These are phyloP conservation scores for Urostyla sp. DNA, from an alignment of 73 alveolate species.

Conservation along the genomic window DNA sequence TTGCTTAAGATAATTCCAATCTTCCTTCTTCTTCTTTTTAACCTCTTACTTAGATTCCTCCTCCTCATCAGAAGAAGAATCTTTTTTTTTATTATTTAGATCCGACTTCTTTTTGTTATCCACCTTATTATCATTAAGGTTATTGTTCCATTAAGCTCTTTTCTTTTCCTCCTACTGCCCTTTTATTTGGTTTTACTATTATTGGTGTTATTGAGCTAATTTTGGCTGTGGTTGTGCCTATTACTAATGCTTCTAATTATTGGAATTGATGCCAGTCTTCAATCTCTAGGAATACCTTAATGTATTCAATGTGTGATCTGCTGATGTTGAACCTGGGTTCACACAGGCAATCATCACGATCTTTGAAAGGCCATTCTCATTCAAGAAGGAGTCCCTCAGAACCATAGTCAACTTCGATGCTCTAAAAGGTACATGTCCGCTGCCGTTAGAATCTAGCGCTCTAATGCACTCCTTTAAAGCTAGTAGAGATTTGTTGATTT, in stretches of 20 bases:
- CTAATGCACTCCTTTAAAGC: constrained; percentile 94
- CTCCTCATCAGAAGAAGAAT: constrained; percentile 43
- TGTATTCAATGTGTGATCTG: constrained; percentile 97
- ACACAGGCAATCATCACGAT: constrained; percentile 98
- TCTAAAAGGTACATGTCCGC: constrained; percentile 98
- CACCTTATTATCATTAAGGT: too few relatives aligned
- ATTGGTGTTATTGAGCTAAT: constrained; percentile 55
- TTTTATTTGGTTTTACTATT: not conserved
- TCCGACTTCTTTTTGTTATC: constrained; percentile 62
- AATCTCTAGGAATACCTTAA: constrained; percentile 84
- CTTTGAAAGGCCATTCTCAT: constrained; percentile 81
- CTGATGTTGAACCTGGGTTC: constrained; percentile 92
- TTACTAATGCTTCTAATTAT: constrained; percentile 16
- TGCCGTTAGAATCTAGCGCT: constrained; percentile 91
- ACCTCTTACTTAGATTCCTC: constrained; percentile 45
- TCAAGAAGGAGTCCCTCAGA: constrained; percentile 95
- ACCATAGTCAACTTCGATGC: constrained; percentile 98
- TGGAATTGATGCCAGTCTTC: not conserved
- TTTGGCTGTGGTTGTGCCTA: constrained; percentile 50
- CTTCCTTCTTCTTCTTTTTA: constrained; percentile 57
- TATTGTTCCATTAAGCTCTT: constrained; percentile 47
- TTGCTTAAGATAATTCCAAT: constrained; percentile 62
- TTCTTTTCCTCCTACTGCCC: constrained; percentile 34
- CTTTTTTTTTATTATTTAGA: constrained; percentile 61
- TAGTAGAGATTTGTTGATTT: constrained; percentile 77